A percentile compares a stretch with the other conserved stretches of the same genome.
phyloP scores from a whole-genome alignment of 352 stramenopile species.

The Phytophthora pisi region DNA sequence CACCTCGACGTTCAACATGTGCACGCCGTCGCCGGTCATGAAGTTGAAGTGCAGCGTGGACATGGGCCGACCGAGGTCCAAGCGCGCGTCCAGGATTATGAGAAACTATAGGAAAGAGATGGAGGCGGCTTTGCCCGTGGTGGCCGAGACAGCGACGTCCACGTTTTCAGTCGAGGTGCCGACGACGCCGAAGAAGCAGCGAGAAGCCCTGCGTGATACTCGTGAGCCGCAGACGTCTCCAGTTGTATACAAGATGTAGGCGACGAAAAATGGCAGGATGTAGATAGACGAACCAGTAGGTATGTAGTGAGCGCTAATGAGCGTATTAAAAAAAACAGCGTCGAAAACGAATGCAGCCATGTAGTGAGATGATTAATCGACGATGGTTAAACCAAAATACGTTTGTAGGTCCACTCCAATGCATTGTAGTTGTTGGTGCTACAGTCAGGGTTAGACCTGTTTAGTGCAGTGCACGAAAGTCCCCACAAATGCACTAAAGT shows the following conservation, averaged over 20 bases:
- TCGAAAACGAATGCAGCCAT: not conserved
- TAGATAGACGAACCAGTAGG: slow-evolving; percentile 31
- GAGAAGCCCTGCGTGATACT: slow-evolving; percentile 19
- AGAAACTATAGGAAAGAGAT: slow-evolving; percentile 57
- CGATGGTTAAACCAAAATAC: too few species aligned
- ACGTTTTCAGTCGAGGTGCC: slow-evolving; percentile 14
- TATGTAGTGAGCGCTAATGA: slow-evolving; percentile 14
- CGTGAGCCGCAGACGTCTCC: slow-evolving; percentile 22
- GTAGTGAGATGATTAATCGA: not conserved
- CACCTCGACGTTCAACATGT: slow-evolving; percentile 62
- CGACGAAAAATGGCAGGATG: slow-evolving; percentile 15
- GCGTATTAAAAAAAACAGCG: not conserved
- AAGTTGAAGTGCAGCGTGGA: slow-evolving; percentile 81
- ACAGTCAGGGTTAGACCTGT: too few species aligned
- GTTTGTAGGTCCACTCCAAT: too few species aligned
- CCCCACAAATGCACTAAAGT: too few species aligned
- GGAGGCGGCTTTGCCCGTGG: slow-evolving; percentile 54
- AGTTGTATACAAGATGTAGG: slow-evolving; percentile 35
- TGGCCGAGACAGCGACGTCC: slow-evolving; percentile 17
- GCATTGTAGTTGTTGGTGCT: too few species aligned
- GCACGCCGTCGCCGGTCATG: slow-evolving; percentile 81
- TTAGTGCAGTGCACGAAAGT: too few species aligned
- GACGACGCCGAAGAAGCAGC: slow-evolving; percentile 14
- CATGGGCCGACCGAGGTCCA: slow-evolving; percentile 74
- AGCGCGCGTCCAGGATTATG: slow-evolving; percentile 56